These are phyloP conservation scores for Thalassiosira sp. DNA, from an alignment of 352 stramenopile genomes.

Conservation along the genomic window DNA sequence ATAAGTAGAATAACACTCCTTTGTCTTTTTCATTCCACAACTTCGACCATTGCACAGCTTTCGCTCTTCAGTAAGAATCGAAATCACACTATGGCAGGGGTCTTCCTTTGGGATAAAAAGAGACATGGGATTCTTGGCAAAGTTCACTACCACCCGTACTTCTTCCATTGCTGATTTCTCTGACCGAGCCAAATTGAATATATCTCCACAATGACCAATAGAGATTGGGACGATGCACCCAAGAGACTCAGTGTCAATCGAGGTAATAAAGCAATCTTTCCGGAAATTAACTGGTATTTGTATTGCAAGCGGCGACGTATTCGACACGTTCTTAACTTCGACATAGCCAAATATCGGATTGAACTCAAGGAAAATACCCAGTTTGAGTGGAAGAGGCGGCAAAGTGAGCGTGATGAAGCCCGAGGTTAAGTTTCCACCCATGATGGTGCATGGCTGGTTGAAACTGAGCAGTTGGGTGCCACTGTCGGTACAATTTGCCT, in stretches of 20 bases:
- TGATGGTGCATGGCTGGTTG: background rate
- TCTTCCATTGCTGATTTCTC: too few species aligned
- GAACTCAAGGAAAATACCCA: background rate
- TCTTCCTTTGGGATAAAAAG: background rate
- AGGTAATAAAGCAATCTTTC: background rate
- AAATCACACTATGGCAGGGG: background rate
- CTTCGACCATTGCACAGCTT: background rate
- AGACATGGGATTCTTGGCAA: background rate
- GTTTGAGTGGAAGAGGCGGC: background rate
- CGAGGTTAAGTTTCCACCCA: background rate
- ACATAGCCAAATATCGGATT: background rate
- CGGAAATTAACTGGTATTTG: background rate
- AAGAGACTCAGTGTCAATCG: background rate
- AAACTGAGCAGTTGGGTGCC: background rate
- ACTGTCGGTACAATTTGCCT: background rate
- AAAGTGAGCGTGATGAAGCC: background rate
- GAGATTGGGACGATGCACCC: background rate
- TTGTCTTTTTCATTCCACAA: background rate
- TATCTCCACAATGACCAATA: background rate
- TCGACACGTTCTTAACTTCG: background rate
- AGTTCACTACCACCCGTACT: background rate
- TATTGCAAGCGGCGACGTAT: background rate
- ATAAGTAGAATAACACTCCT: background rate
- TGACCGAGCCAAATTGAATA: background rate
- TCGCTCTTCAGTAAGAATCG: background rate